Evolutionary conservation across 768 basidiomycete species (phyloP).

Genomic region (Termitomyces sp.): DNA sequence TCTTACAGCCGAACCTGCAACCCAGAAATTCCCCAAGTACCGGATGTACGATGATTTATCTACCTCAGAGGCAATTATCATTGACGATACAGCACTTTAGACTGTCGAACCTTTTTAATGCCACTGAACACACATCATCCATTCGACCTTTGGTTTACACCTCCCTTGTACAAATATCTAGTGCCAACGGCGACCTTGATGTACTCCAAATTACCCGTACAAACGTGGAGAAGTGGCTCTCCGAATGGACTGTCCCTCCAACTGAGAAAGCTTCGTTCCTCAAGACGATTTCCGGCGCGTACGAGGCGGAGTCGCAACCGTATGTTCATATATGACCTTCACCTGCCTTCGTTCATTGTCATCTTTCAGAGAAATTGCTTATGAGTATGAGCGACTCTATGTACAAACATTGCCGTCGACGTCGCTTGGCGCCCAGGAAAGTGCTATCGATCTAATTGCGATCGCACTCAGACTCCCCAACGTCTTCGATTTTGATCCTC

Average conservation of each 20-base stretch:
- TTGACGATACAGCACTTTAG: slow-evolving; percentile 30
- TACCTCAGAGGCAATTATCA: background rate
- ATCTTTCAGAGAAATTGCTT: slow-evolving; percentile 46
- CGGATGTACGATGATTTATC: slow-evolving; percentile 51
- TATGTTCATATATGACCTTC: slow-evolving; percentile 28
- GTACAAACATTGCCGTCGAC: slow-evolving; percentile 54
- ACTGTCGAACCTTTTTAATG: slow-evolving; percentile 79
- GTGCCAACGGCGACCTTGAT: slow-evolving; percentile 55
- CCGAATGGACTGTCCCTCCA: slow-evolving; percentile 64
- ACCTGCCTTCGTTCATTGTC: background rate
- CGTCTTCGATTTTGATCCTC: slow-evolving; percentile 75
- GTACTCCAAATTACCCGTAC: slow-evolving; percentile 52
- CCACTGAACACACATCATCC: slow-evolving; percentile 59
- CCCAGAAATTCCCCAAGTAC: slow-evolving; percentile 60
- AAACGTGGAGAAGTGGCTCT: slow-evolving; percentile 72
- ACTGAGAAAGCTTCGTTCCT: slow-evolving; percentile 64
- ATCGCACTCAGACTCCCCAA: slow-evolving; percentile 59
- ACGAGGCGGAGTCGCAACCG: slow-evolving; percentile 52
- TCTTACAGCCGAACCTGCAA: slow-evolving; percentile 47
- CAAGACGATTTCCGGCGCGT: slow-evolving; percentile 56
- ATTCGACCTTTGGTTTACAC: slow-evolving; percentile 60
- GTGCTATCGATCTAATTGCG: slow-evolving; percentile 57
- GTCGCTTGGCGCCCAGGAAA: slow-evolving; percentile 44
- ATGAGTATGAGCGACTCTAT: slow-evolving; percentile 59
- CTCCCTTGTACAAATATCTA: slow-evolving; percentile 55